phyloP scores from a whole-genome alignment of 2,329 filamentous ascomycete species.

The Clarireedia paspali region DNA sequence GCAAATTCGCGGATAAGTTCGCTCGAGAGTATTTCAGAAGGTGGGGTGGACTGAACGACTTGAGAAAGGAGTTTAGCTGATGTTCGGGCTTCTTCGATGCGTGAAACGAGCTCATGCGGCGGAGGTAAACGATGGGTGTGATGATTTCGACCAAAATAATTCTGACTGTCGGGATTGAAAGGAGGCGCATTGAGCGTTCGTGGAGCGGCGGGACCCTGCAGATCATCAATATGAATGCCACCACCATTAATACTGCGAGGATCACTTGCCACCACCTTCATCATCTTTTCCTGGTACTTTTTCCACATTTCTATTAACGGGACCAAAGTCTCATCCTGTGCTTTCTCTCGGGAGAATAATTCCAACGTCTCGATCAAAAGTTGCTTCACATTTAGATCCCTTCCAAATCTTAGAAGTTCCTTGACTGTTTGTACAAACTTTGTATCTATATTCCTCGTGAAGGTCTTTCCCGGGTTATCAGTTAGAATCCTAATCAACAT shows the following conservation, averaged over 20 bases:
- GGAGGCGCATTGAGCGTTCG: conserved; percentile 37
- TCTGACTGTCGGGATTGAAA: conserved; percentile 37
- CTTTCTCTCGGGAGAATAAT: conserved; percentile 58
- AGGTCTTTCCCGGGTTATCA: conserved; percentile 84
- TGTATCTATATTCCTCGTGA: conserved; percentile 83
- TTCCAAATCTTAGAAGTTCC: conserved; percentile 61
- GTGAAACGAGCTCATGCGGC: conserved; percentile 68
- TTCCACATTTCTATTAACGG: conserved; percentile 79
- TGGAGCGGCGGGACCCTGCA: conserved; percentile 24
- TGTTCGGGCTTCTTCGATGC: conserved; percentile 84
- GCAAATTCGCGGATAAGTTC: conserved; percentile 92
- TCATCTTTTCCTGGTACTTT: conserved; percentile 66
- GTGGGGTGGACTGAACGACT: conserved; percentile 77
- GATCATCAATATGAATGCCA: conserved; percentile 2
- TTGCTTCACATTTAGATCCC: conserved; percentile 72
- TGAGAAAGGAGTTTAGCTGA: conserved; percentile 90
- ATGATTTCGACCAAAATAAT: conserved; percentile 50
- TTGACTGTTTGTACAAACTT: conserved; percentile 74
- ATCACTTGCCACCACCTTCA: conserved; percentile 37
- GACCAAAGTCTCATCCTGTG: conserved; percentile 64
- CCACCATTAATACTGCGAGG: neutral
- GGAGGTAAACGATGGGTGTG: conserved; percentile 47
- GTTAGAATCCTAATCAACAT: conserved; percentile 90
- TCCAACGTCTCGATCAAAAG: conserved; percentile 84
- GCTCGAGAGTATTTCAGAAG: conserved; percentile 66